Base-by-base conservation (phyloP, 768 basidiomycete species). In the Pleurotus citrinopileatus region DNA sequence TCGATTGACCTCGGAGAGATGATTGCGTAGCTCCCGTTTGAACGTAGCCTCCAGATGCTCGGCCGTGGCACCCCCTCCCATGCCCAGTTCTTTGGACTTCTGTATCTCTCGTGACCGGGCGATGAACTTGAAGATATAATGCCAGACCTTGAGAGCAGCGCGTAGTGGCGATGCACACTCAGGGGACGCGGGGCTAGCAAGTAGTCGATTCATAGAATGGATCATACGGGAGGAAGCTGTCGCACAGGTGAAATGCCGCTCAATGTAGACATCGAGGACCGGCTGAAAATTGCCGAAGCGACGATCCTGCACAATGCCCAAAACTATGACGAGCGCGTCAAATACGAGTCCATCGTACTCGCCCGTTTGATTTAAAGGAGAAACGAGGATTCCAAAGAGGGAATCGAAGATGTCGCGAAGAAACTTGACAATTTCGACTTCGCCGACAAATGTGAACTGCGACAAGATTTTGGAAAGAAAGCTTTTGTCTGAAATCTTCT, bases 261-360 rank as follows among this genome's bases (percentile, higher is more conserved):
- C 87, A 63, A 98, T 94, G 67, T 98, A 98, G 20, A 93, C 85
- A 62, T 97, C 93, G 56, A 98, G 75, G 3, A 96, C 94, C 2
- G 92, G 87, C 60, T 91, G 87, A 76, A 98, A 98, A 68, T 96
- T 94, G 68, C 86, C 89, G 78, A 98, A 98, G 23, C 96, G 83
- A 26, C 96, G 82, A 68, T 98, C 96, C 61, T 93, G 89, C 10
- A 94, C 86, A 56, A 98, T 94, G 3, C 91, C 89, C 9, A 98
- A 86, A 10, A 98, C 88, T 3, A 86, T 91, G 51, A 98, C 89
- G 12, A 98, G 81, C 1, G 91, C 89, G 60, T 91, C 88, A 75
- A 98, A 97, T 7, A 95, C 91, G 34, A 91, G 75, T 54, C 84
- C 77, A 60, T 97, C 92, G 70, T 96, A 81, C 60, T 93, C 87